These are phyloP conservation scores for Moesziomyces sp. DNA, from an alignment of 1,284 basidiomycete species.

Conservation along the genomic window DNA sequence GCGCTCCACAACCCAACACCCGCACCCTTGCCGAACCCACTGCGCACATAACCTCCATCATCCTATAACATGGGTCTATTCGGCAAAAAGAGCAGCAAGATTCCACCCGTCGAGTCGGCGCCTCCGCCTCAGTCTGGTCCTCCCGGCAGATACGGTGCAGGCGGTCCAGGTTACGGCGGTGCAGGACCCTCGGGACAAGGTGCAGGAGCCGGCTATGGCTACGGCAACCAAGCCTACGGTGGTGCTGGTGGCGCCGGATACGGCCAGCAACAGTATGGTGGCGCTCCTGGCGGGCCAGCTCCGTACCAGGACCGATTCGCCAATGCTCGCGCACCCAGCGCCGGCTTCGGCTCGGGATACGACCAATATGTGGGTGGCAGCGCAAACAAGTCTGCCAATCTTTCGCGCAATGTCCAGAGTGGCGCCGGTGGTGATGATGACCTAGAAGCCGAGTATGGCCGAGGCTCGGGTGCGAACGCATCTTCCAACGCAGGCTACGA, in stretches of 20 bases:
- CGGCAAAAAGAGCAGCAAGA: slow-evolving; percentile 46
- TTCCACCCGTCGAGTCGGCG: slow-evolving; percentile 33
- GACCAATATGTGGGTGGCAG: slow-evolving; percentile 37
- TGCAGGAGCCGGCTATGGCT: slow-evolving; percentile 18
- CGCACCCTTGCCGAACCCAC: neutral
- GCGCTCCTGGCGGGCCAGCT: slow-evolving; percentile 9
- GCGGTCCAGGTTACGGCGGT: slow-evolving; percentile 20
- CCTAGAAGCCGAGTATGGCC: slow-evolving; percentile 64
- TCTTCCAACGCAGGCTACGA: slow-evolving; percentile 36
- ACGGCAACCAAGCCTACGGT: neutral
- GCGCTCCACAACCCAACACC: too few relatives aligned
- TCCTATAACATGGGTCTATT: slow-evolving; percentile 36
- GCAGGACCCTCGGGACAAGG: slow-evolving; percentile 13
- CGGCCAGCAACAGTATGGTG: slow-evolving; percentile 29
- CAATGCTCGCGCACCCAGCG: slow-evolving; percentile 46
- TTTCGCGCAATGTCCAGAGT: slow-evolving; percentile 25
- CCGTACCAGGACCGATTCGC: slow-evolving; percentile 45
- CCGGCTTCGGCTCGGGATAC: slow-evolving; percentile 51
- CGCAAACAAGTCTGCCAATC: slow-evolving; percentile 24
- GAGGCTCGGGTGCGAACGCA: slow-evolving; percentile 27
- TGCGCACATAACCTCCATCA: neutral
- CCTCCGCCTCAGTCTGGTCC: slow-evolving; percentile 17
- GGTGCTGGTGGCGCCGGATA: slow-evolving; percentile 14
- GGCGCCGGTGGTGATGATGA: slow-evolving; percentile 43
- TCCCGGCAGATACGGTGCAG: slow-evolving; percentile 24